Percentiles rank a stretch among this genome's conserved stretches.
phyloP scores from a whole-genome alignment of 169 alveolate species.

The Perkinsus olseni region DNA sequence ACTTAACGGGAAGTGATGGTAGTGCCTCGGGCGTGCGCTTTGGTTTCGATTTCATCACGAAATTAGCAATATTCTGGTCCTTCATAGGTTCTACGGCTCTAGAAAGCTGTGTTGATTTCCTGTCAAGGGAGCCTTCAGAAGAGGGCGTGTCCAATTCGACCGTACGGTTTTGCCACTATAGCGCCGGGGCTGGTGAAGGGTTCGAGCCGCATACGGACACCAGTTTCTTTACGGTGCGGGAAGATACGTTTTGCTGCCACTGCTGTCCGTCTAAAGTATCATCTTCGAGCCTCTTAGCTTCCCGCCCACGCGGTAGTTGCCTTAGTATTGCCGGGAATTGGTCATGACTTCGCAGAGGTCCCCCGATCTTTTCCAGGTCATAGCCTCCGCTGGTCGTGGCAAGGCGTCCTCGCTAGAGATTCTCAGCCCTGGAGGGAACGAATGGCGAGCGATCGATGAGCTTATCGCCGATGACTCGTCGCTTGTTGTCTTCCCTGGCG shows the following conservation, averaged over 20 bases:
- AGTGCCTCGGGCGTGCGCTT: not conserved
- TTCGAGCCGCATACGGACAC: not conserved
- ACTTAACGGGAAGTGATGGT: not conserved
- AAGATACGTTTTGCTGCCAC: no score
- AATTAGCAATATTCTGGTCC: not conserved
- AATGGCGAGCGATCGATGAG: not conserved
- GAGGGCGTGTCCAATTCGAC: not conserved
- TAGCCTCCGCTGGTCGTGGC: not conserved
- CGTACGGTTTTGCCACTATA: not conserved
- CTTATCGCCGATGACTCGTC: not conserved
- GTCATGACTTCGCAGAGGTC: no score
- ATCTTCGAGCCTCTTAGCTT: no score
- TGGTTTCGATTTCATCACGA: not conserved
- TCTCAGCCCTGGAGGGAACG: not conserved
- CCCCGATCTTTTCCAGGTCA: not conserved
- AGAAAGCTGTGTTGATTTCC: not conserved
- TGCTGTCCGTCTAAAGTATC: no score
- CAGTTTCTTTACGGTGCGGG: not conserved
- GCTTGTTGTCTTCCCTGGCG: not conserved
- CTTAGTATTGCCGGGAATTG: no score
- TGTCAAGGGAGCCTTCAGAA: not conserved
- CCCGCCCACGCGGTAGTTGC: no score
- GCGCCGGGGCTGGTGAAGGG: not conserved
- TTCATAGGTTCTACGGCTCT: not conserved
- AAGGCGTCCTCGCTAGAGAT: not conserved